Conservation (phyloP, 768 basidiomycete species). For the Candolleomyces eurysporus region DNA sequence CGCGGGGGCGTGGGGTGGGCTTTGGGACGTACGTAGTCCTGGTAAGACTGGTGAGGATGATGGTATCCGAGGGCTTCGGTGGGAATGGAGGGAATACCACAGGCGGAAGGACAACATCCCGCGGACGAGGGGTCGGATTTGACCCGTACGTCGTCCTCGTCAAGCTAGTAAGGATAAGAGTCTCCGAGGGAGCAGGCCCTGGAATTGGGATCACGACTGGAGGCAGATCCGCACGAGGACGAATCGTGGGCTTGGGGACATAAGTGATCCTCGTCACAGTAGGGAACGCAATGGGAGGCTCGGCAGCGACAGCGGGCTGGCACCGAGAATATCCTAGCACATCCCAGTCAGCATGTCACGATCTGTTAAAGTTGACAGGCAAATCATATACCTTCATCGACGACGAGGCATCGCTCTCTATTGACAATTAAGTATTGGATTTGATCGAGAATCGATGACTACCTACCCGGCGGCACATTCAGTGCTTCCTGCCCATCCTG, state of each 20-base stretch:
- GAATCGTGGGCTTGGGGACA: background rate
- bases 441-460: too few relatives aligned
- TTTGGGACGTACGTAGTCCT: background rate
- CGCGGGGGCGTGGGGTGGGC: slow-evolving; percentile 1
- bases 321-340: too few relatives aligned
- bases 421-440: too few relatives aligned
- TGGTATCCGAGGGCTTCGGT: background rate
- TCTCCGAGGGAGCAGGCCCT: background rate
- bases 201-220: background rate
- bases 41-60: slow-evolving; percentile 3
- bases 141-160: too few relatives aligned
- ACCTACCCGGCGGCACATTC: too few relatives aligned
- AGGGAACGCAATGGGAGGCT: background rate
- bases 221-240: background rate
- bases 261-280: background rate
- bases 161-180: slow-evolving; percentile 1
- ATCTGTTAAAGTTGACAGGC: too few relatives aligned
- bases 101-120: background rate
- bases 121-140: background rate
- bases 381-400: too few relatives aligned
- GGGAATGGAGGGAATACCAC: background rate
- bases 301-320: background rate
- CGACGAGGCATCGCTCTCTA: too few relatives aligned
- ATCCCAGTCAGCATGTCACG: too few relatives aligned
- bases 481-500: too few relatives aligned